Evolutionary conservation across 2,329 filamentous ascomycete species (phyloP).

Genomic region (Penicillium carneum): DNA sequence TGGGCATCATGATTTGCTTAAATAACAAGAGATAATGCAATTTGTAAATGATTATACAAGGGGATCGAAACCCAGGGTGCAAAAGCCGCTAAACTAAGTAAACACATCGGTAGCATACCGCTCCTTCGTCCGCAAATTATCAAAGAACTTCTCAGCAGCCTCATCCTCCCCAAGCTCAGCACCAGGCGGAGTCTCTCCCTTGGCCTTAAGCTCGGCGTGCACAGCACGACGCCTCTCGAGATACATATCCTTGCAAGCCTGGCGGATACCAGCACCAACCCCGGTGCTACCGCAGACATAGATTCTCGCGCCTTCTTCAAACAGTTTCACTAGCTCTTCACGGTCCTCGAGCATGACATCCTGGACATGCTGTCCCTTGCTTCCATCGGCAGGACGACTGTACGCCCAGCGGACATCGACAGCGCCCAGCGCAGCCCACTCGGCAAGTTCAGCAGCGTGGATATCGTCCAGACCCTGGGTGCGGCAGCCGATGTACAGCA

Average conservation of each 20-base stretch:
- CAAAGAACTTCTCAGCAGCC: conserved; percentile 42
- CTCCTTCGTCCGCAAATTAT: conserved; percentile 54
- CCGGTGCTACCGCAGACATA: conserved; percentile 70
- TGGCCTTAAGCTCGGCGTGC: conserved; percentile 45
- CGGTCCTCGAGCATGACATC: conserved; percentile 60
- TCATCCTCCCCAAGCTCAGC: conserved; percentile 36
- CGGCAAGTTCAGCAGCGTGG: conserved; percentile 44
- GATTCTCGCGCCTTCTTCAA: conserved; percentile 61
- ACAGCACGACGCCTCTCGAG: conserved; percentile 41
- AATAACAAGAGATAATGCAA: not conserved
- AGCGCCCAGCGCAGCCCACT: conserved; percentile 69
- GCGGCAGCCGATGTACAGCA: conserved; percentile 50
- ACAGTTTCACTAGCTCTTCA: conserved; percentile 55
- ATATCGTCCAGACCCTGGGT: conserved; percentile 46
- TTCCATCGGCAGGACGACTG: conserved; percentile 57
- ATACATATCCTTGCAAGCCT: conserved; percentile 48
- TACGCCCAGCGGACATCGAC: conserved; percentile 69
- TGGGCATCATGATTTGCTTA: too few relatives aligned
- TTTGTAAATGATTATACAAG: not conserved
- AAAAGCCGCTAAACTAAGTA: conserved; percentile 33
- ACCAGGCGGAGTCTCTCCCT: conserved; percentile 45
- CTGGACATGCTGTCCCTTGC: conserved; percentile 62
- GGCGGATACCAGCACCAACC: conserved; percentile 59
- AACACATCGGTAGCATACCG: conserved; percentile 69
- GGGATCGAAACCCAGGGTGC: not conserved